phyloP scores from a whole-genome alignment of 768 basidiomycete genomes.

The Phaeotremella skinneri region DNA sequence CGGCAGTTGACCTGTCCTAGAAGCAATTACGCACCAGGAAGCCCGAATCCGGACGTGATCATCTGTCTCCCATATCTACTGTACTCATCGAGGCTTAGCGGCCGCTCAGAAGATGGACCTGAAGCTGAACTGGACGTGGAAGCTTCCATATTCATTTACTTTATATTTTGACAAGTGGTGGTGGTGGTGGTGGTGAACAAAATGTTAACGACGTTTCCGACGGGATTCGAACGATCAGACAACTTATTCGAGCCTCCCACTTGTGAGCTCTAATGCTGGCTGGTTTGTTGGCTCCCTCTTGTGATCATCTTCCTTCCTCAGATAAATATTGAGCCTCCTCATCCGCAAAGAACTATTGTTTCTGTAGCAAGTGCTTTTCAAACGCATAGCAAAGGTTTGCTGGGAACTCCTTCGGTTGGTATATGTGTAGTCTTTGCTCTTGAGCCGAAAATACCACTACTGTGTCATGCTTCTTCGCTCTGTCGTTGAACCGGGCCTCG shows the following conservation, averaged over 20 bases:
- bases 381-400: no score
- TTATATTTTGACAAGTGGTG: neutral
- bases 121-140: neutral
- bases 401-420: no score
- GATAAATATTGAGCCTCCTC: no score
- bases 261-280: neutral
- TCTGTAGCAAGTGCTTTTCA: no score
- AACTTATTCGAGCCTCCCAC: neutral
- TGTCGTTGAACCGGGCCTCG: no score
- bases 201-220: neutral
- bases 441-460: no score
- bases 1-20: no score
- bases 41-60: slow-evolving; percentile 84
- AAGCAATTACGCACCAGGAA: slow-evolving; percentile 61
- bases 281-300: neutral
- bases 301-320: no score
- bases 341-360: no score
- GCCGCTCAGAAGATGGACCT: slow-evolving; percentile 5
- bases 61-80: slow-evolving; percentile 92
- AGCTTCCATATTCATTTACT: neutral
- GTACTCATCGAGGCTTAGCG: slow-evolving; percentile 62
- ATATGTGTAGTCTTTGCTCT: no score
- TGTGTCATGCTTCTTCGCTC: no score
- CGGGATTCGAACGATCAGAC: neutral
- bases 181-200: no score